Evolutionary conservation across 2,329 filamentous ascomycete genomes (phyloP).

Genomic region (Colletotrichum sp.): DNA sequence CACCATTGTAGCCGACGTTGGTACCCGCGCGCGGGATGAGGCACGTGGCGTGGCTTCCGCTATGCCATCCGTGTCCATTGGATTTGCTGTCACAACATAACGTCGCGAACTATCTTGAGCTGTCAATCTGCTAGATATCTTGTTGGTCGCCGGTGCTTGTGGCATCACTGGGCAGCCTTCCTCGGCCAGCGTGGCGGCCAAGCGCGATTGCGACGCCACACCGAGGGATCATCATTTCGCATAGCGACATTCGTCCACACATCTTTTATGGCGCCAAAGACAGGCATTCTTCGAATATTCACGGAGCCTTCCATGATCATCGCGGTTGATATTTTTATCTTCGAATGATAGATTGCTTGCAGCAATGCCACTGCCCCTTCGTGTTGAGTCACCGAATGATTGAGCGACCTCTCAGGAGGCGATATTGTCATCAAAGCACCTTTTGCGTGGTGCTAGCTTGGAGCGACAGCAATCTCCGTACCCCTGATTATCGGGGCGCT

Average conservation of each 20-base stretch:
- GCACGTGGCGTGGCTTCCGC: slow-evolving; percentile 10
- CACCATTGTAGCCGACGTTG: neutral
- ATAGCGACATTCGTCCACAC: neutral
- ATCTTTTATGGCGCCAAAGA: neutral
- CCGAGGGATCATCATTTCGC: neutral
- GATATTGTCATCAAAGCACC: neutral
- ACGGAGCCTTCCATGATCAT: neutral
- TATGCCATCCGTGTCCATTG: neutral
- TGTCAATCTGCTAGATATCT: neutral
- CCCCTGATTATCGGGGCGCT: neutral
- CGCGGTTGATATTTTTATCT: neutral
- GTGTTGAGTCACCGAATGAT: neutral
- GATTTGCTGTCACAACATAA: neutral
- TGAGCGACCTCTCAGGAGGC: neutral
- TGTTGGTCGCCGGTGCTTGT: neutral
- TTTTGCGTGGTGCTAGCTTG: neutral
- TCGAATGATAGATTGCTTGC: neutral
- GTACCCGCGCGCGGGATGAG: neutral
- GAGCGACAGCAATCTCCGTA: slow-evolving; percentile 2
- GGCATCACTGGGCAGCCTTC: neutral
- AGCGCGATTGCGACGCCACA: neutral
- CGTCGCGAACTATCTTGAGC: neutral
- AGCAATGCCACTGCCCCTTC: neutral
- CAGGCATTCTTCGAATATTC: neutral
- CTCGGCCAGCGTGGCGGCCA: neutral